A percentile compares a stretch with the other conserved stretches of the same genome.
These are phyloP conservation scores for Aspergillus campestris DNA, from an alignment of 495 filamentous ascomycete species.

Conservation along the genomic window DNA sequence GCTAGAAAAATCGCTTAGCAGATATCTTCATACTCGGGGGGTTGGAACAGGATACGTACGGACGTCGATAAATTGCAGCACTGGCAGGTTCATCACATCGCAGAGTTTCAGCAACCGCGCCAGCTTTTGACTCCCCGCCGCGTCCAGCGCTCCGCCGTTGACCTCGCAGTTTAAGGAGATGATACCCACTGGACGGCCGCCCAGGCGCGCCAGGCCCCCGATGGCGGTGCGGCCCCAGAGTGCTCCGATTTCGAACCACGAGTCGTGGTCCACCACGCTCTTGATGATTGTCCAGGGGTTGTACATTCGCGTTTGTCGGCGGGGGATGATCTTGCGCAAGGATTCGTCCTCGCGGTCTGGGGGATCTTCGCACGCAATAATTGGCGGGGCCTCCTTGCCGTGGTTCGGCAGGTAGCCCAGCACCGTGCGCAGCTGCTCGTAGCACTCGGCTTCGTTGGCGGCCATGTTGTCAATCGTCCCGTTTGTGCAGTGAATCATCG, in stretches of 20 bases:
- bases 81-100: slow-evolving; percentile 55
- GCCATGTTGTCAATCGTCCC: slow-evolving; percentile 60
- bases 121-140: slow-evolving; percentile 50
- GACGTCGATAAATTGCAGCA: slow-evolving; percentile 55
- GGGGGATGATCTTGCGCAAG: slow-evolving; percentile 48
- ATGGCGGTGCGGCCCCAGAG: slow-evolving; percentile 56
- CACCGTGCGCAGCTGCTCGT: slow-evolving; percentile 49
- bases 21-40: background rate
- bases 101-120: slow-evolving; percentile 50
- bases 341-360: slow-evolving; percentile 36
- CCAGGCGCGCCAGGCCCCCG: slow-evolving; percentile 47
- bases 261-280: slow-evolving; percentile 44
- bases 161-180: slow-evolving; percentile 51
- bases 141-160: slow-evolving; percentile 52
- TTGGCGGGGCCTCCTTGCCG: slow-evolving; percentile 44
- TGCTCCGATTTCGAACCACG: slow-evolving; percentile 55
- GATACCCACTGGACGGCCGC: slow-evolving; percentile 47
- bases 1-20: slow-evolving; percentile 19
- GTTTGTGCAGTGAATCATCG: slow-evolving; percentile 53
- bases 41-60: slow-evolving; percentile 22
- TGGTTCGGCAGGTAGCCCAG: slow-evolving; percentile 48
- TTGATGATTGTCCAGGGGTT: slow-evolving; percentile 47
- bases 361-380: slow-evolving; percentile 37
- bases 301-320: slow-evolving; percentile 52
- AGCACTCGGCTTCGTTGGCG: slow-evolving; percentile 49